Evolutionary conservation across 352 stramenopile genomes (phyloP).

Genomic region (Plasmopara viticola): DNA sequence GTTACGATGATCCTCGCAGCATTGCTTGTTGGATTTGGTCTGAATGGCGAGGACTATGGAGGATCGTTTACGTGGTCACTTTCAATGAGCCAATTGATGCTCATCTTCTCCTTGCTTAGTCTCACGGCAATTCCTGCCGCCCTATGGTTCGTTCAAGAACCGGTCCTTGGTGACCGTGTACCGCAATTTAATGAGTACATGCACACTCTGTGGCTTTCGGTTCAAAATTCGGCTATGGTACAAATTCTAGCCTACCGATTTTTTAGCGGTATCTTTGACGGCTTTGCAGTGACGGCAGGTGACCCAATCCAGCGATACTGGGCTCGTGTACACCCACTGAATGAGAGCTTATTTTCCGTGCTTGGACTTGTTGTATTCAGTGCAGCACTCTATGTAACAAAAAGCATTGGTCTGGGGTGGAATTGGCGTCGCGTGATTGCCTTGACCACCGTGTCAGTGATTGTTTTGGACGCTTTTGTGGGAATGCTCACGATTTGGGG

Average conservation of each 20-base stretch:
- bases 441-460: conserved; percentile 23
- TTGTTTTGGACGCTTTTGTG: conserved; percentile 26
- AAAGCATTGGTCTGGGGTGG: conserved; percentile 32
- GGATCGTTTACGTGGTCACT: conserved; percentile 30
- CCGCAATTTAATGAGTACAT: conserved; percentile 27
- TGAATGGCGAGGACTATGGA: conserved; percentile 35
- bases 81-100: conserved; percentile 31
- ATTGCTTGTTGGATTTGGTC: conserved; percentile 31
- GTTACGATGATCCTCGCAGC: conserved; percentile 28
- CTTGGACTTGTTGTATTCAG: conserved; percentile 30
- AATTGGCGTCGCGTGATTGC: conserved; percentile 31
- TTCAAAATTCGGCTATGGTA: conserved; percentile 42
- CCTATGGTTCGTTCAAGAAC: conserved; percentile 32
- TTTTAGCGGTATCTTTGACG: conserved; percentile 37
- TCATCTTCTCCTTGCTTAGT: conserved; percentile 30
- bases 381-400: conserved; percentile 24
- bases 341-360: conserved; percentile 31
- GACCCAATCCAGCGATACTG: conserved; percentile 31
- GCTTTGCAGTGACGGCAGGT: conserved; percentile 26
- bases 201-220: conserved; percentile 23
- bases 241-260: conserved; percentile 53
- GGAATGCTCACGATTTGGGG: conserved; percentile 33
- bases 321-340: conserved; percentile 28
- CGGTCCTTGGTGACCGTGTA: conserved; percentile 9
- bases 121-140: conserved; percentile 31